Evolutionary conservation across 768 basidiomycete genomes (phyloP).

Genomic region (Cystobasidiopsis lactophilus): DNA sequence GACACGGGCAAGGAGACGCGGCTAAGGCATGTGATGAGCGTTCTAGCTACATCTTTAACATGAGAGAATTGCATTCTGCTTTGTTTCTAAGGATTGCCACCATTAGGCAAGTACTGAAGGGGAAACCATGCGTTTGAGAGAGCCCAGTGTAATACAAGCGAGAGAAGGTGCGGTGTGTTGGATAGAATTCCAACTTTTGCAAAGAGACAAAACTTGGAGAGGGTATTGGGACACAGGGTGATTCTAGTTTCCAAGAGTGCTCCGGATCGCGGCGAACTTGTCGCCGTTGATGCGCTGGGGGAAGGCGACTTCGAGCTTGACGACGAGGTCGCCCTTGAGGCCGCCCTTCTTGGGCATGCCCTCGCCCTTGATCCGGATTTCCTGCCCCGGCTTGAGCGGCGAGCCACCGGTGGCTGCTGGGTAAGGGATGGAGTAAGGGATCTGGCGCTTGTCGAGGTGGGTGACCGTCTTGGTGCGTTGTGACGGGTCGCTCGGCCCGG

Average conservation of each 20-base stretch:
- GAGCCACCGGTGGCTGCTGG: constrained; percentile 25
- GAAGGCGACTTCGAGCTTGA: constrained; percentile 62
- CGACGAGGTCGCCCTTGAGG: constrained; percentile 59
- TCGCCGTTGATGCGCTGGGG: constrained; percentile 37
- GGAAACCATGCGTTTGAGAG: no score
- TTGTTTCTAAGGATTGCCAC: no score
- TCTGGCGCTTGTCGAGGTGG: constrained; percentile 53
- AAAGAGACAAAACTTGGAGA: no score
- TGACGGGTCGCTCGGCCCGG: constrained; percentile 32
- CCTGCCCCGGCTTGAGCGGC: constrained; percentile 53
- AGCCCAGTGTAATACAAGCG: no score
- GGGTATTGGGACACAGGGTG: no score
- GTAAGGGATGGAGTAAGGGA: constrained; percentile 44
- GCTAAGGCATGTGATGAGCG: not conserved
- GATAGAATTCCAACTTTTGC: no score
- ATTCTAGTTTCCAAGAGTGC: no score
- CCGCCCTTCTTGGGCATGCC: constrained; percentile 83
- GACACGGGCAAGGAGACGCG: not conserved
- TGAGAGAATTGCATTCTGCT: no score
- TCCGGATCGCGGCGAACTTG: no score
- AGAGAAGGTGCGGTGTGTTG: no score
- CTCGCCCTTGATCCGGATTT: constrained; percentile 47
- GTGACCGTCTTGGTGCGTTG: constrained; percentile 36
- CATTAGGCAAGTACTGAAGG: no score
- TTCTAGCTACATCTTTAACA: no score